Percentiles rank a stretch among this genome's conserved stretches.
phyloP scores from a whole-genome alignment of 257 asterid genomes.

The Phtheirospermum japonicum region DNA sequence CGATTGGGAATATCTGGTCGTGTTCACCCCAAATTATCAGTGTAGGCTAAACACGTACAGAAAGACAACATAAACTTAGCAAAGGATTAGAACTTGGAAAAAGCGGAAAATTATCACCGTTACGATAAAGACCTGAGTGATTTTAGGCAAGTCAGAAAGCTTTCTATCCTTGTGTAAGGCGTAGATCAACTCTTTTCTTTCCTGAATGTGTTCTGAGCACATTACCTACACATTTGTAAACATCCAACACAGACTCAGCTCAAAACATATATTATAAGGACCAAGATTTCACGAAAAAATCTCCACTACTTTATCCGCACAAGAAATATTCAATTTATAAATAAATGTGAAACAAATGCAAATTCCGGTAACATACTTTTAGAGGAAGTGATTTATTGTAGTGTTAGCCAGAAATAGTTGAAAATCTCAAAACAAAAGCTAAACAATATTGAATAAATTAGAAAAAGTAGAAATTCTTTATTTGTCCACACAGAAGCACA shows the following conservation, averaged over 20 bases:
- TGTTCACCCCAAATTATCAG: constrained; percentile 85
- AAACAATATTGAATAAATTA: too few species aligned
- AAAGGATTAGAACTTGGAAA: neutral
- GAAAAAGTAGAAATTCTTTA: too few species aligned
- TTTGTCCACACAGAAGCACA: too few species aligned
- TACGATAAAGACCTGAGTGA: constrained; percentile 54
- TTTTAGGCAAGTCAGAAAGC: constrained; percentile 66
- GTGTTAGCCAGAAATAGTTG: too few species aligned
- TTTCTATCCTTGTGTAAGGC: constrained; percentile 65
- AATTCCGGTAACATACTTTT: too few species aligned
- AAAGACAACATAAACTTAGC: neutral
- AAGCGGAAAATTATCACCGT: neutral
- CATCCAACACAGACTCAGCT: neutral
- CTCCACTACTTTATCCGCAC: too few species aligned
- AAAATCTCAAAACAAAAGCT: too few species aligned
- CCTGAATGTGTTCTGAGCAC: constrained; percentile 69
- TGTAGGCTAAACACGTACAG: constrained; percentile 17
- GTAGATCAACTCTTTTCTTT: constrained; percentile 63
- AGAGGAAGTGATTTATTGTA: too few species aligned
- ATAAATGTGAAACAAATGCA: too few species aligned
- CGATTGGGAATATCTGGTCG: constrained; percentile 61
- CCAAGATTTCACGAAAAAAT: too few species aligned
- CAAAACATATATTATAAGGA: too few species aligned
- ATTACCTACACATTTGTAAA: constrained; percentile 46
- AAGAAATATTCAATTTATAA: too few species aligned